These are phyloP conservation scores for Aspergillus pseudoglaucus DNA, from an alignment of 2,329 filamentous ascomycete genomes.

Conservation along the genomic window DNA sequence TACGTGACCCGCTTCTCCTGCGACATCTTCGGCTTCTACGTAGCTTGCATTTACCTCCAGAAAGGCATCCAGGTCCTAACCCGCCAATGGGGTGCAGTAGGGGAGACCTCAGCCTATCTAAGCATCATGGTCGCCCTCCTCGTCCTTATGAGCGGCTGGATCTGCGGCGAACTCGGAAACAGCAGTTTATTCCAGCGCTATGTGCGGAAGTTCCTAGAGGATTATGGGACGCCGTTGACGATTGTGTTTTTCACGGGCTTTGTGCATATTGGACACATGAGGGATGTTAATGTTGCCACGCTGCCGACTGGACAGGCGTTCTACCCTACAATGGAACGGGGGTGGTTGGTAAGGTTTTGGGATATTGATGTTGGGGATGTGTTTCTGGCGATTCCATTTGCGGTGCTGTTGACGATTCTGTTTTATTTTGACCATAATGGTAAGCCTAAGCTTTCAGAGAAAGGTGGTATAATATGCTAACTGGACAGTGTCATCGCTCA, in stretches of 20 bases:
- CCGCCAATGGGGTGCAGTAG: constrained; percentile 58
- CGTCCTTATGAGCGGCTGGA: constrained; percentile 69
- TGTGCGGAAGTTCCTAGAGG: constrained; percentile 75
- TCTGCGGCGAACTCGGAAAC: constrained; percentile 64
- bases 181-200: constrained; percentile 68
- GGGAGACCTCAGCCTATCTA: constrained; percentile 63
- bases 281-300: constrained; percentile 59
- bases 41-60: constrained; percentile 84
- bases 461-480: neutral
- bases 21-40: constrained; percentile 91
- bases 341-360: constrained; percentile 80
- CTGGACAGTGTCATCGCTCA: constrained; percentile 65
- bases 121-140: constrained; percentile 70
- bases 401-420: constrained; percentile 70
- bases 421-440: constrained; percentile 90
- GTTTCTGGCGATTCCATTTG: constrained; percentile 83
- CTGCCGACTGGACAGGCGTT: constrained; percentile 74
- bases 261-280: constrained; percentile 78
- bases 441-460: constrained; percentile 30
- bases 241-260: constrained; percentile 87
- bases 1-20: constrained; percentile 89
- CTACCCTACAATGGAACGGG: constrained; percentile 64
- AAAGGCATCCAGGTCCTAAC: constrained; percentile 83
- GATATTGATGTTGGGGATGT: constrained; percentile 64
- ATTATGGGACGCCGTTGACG: constrained; percentile 79